Conservation (phyloP, 192 early-diverging fungal genomes). For the Pilaira anomala region DNA sequence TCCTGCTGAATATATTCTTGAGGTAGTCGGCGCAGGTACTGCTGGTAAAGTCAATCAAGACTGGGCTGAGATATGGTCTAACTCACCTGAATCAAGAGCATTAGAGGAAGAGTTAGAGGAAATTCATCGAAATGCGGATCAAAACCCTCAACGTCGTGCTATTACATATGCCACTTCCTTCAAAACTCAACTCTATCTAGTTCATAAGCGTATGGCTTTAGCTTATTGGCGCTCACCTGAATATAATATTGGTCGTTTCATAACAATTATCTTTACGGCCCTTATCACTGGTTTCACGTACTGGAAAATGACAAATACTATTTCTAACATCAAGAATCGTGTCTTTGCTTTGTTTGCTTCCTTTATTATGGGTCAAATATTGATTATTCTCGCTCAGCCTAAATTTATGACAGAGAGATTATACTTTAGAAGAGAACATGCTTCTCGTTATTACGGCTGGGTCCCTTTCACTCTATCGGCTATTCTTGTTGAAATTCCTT, state of each 20-base stretch:
- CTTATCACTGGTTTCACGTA: conserved; percentile 72
- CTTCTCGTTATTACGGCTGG: conserved; percentile 67
- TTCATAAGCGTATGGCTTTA: conserved; percentile 59
- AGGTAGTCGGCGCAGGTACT: conserved; percentile 68
- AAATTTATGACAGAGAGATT: conserved; percentile 62
- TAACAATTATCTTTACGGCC: conserved; percentile 52
- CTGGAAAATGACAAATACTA: conserved; percentile 53
- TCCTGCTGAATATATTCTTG: conserved; percentile 84
- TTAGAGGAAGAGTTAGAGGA: conserved; percentile 50
- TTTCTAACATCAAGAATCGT: conserved; percentile 59
- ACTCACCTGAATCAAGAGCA: conserved; percentile 47
- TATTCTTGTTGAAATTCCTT: conserved; percentile 69
- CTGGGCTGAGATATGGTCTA: conserved; percentile 72
- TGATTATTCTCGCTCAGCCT: conserved; percentile 71
- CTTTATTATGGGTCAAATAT: conserved; percentile 57
- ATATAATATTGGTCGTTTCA: conserved; percentile 72
- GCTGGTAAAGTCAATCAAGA: conserved; percentile 39
- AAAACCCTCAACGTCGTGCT: conserved; percentile 20
- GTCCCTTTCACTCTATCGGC: conserved; percentile 62
- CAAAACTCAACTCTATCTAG: conserved; percentile 53
- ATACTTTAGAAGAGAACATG: conserved; percentile 64
- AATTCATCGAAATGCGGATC: conserved; percentile 44
- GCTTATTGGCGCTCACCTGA: conserved; percentile 70
- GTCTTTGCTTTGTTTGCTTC: conserved; percentile 72
- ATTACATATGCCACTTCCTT: conserved; percentile 44